Evolutionary conservation across 1,284 basidiomycete species (phyloP).

Genomic region (Melampsora occidentalis): DNA sequence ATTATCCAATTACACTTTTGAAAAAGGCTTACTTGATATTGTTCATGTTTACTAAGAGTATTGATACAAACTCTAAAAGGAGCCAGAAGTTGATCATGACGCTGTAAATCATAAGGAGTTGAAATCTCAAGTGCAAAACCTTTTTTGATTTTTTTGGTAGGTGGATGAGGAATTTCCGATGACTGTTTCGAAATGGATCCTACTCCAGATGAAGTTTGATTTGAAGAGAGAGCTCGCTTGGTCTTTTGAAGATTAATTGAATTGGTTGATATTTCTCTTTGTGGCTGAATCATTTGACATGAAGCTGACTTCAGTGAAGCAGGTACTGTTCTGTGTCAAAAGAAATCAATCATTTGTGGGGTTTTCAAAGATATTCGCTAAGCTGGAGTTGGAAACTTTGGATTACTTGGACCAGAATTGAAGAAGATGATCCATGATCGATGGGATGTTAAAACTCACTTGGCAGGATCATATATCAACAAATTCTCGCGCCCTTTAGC

Average conservation of each 20-base stretch:
- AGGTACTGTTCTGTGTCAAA: slow-evolving; percentile 2
- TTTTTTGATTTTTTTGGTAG: not conserved
- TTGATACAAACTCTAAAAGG: slow-evolving; percentile 48
- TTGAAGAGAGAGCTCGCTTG: not conserved
- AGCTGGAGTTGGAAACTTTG: not conserved
- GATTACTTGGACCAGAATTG: not conserved
- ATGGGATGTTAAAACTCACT: slow-evolving; percentile 44
- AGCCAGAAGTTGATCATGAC: slow-evolving; percentile 46
- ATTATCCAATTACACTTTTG: not conserved
- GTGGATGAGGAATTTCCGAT: not conserved
- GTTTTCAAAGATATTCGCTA: no score
- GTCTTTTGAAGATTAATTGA: not conserved
- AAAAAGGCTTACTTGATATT: slow-evolving; percentile 48
- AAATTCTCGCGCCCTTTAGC: slow-evolving; percentile 46
- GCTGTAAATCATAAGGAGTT: not conserved
- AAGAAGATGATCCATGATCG: slow-evolving; percentile 7
- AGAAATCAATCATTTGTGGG: not conserved
- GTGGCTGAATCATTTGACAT: not conserved
- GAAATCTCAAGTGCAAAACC: not conserved
- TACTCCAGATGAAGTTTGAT: not conserved
- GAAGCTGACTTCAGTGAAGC: not conserved
- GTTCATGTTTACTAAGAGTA: slow-evolving; percentile 46
- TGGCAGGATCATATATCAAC: slow-evolving; percentile 50
- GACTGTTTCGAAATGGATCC: not conserved
- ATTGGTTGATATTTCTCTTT: no score